Base-by-base conservation (phyloP, 2,329 filamentous ascomycete species). In the Hymenoscyphus linearis region DNA sequence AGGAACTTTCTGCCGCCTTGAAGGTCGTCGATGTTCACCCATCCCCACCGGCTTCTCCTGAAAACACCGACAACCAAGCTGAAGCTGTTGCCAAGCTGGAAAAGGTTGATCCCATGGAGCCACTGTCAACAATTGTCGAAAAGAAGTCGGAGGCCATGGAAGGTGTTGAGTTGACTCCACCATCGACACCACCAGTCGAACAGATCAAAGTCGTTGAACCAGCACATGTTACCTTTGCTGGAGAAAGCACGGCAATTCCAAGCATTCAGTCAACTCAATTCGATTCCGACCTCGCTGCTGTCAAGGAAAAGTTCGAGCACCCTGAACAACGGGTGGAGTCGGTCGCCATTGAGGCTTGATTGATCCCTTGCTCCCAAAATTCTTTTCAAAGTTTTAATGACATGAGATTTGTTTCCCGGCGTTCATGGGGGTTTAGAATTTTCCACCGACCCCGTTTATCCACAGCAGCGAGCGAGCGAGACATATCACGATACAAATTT, bases 1-100 rank as follows among this genome's bases (percentile, higher is more conserved):
- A 72, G 58, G 68, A 71, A 60, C 57, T 72, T 27, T 57, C 64
- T 7, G 61, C 64, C 31, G 64, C 61, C 14, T 55, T 72, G 18
- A 65, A 66, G 60, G 66, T 67, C 34, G 68, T 72, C 4, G 66
- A 68, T 40, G 47, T 67, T 27, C 61, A 65, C 18, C 62, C 65
- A 50, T 31, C 52, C 13, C 31, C 35, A 36, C n/a, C 18, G 4
- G n/a, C 52, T 12, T 54, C 50, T 2, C 44, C 40, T 13, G 57
- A 58, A 44, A 44, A 58, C 2, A n/a, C 22, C 14, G 44, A 58
- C 7, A n/a, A 13, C 40, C 40, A 47, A 27, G 16, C 26, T 22
- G 31, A 44, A 26, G 55, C 14, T 6, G 25, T 31, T 14, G 55
- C 26, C 25, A 37, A 31, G 40, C 26, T 57, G 4, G 35, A 57